Evolutionary conservation across 257 asterid genomes (phyloP), one percentile per base, ranked within the genome.

Genomic region (Capsicum pubescens): DNA sequence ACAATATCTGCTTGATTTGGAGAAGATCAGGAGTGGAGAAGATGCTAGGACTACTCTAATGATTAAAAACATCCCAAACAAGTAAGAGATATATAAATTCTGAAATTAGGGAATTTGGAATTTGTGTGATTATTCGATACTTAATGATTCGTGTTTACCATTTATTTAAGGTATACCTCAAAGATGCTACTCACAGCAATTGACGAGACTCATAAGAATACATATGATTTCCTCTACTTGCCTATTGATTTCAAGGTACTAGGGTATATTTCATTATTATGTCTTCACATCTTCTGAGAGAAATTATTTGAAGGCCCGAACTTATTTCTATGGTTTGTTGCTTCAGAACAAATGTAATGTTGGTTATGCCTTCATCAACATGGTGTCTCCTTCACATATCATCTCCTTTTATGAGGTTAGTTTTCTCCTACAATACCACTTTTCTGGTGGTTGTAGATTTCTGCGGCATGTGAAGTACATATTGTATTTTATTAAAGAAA

Each of bases 1-100:
- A 80, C 98, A 92, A 59, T 97, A 91, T 90, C 98, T 91, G 86
- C 98, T 96, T 86, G 98, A 96, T 87, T 90, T 96, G 92, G 95
- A 92, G 82, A 96, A 90, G 86, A 96, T 96, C 68, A 60, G 83
- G 17, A 92, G 87, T 79, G 95, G 98, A 78, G 99, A 92, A 85
- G 99, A 96, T 86, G 84, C 71, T 72, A 89, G 98, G 92, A 96
- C 99, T 68, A 96, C 99, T 9, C 89, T 96, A 90, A 96, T 96
- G 98, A 92, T 94, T 57, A 96, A 94, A 81, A 96, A 96, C 93
- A 96, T 96, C 46, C 99, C 99, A 13, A 96, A 96, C 96, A 96
- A 94, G 99, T 96, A 91, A 91, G 97, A 59, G 46, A 46, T 7
- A 2, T 42, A 60, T 79, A 14, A 55, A 35, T 86, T 66, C 84